Percentiles rank a stretch among this genome's conserved stretches.
Evolutionary conservation across 352 stramenopile species (phyloP).

Genomic region (Hyaloperonospora arabidopsidis): DNA sequence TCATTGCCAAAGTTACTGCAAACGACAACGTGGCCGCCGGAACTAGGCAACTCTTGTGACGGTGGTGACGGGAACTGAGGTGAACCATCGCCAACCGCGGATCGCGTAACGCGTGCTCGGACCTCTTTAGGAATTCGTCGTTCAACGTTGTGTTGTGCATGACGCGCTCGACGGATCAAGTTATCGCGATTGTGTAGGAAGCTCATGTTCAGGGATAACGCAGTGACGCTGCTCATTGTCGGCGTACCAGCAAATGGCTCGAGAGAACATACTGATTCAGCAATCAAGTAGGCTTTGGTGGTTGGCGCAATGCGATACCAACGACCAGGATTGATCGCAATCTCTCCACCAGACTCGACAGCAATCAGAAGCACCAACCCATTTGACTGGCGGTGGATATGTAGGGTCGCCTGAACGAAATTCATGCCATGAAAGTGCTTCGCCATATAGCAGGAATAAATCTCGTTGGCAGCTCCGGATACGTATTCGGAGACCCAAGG

Average conservation of each 20-base stretch:
- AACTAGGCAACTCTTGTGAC: constrained; percentile 31
- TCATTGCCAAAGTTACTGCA: constrained; percentile 72
- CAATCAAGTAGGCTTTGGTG: constrained; percentile 71
- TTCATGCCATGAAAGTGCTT: constrained; percentile 57
- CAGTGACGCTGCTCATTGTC: constrained; percentile 23
- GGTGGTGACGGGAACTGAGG: constrained; percentile 38
- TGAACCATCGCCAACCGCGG: constrained; percentile 20
- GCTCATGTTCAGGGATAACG: constrained; percentile 25
- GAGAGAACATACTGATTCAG: constrained; percentile 55
- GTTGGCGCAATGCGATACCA: constrained; percentile 39
- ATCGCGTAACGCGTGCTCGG: constrained; percentile 51
- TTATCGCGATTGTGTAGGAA: constrained; percentile 36
- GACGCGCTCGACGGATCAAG: constrained; percentile 41
- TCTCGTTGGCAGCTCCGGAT: constrained; percentile 67
- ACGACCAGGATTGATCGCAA: constrained; percentile 69
- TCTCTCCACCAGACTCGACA: constrained; percentile 55
- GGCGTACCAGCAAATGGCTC: constrained; percentile 31
- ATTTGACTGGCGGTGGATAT: constrained; percentile 62
- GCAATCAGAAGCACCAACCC: constrained; percentile 71
- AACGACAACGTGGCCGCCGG: constrained; percentile 70
- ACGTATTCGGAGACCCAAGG: constrained; percentile 76
- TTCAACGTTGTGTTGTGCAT: constrained; percentile 67
- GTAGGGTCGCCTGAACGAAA: constrained; percentile 63
- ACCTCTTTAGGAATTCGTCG: constrained; percentile 51
- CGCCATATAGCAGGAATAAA: constrained; percentile 61